phyloP scores from a whole-genome alignment of 805 yeast genomes.

The Starmerella stigmatis region DNA sequence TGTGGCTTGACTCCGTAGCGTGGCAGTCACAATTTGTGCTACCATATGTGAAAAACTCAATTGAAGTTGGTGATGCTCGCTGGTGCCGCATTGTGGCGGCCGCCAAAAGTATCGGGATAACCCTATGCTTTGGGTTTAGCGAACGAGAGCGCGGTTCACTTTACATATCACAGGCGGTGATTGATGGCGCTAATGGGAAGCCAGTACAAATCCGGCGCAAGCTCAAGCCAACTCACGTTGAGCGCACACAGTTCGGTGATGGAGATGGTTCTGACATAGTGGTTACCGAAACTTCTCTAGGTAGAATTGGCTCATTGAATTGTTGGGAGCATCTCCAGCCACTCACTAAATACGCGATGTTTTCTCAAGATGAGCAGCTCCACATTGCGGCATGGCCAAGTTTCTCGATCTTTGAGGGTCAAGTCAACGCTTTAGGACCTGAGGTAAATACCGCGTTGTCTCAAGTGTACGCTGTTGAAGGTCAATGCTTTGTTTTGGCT shows the following conservation, averaged over 20 bases:
- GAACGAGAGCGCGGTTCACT: constrained; percentile 22
- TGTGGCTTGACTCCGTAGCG: constrained; percentile 7
- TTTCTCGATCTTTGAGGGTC: background rate
- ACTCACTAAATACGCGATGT: background rate
- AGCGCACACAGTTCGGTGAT: constrained; percentile 9
- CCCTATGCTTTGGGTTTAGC: constrained; percentile 12
- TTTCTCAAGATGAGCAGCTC: background rate
- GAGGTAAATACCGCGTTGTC: constrained; percentile 7
- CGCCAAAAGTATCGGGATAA: background rate
- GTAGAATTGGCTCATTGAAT: background rate
- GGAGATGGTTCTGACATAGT: constrained; percentile 6
- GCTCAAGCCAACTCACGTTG: constrained; percentile 5
- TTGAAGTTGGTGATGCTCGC: background rate
- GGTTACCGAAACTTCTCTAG: constrained; percentile 2
- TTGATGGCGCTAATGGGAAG: constrained; percentile 1
- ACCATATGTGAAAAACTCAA: constrained; percentile 8
- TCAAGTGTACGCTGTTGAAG: constrained; percentile 10
- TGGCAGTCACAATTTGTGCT: constrained; percentile 6
- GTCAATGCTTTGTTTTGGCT: constrained; percentile 9
- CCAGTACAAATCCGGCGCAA: constrained; percentile 1
- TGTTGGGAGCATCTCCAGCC: constrained; percentile 9
- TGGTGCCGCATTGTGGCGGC: constrained; percentile 15
- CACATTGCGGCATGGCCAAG: background rate
- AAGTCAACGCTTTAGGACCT: background rate
- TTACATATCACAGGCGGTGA: constrained; percentile 16